Base-by-base conservation (phyloP, 768 basidiomycete species). In the Pulveroboletus sp. region DNA sequence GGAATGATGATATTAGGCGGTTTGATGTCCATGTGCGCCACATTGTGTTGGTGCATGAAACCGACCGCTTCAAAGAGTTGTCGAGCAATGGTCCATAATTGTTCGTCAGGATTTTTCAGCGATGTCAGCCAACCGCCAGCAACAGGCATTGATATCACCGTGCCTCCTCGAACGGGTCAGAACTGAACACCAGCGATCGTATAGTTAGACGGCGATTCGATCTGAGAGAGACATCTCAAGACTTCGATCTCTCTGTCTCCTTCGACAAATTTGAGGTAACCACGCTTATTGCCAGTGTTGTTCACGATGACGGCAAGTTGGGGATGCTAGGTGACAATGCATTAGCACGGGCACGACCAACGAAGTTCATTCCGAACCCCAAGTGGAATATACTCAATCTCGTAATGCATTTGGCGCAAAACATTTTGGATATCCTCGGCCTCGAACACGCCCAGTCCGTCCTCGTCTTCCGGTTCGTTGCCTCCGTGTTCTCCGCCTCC, bases 21-120 rank as follows among this genome's bases (percentile, higher is more conserved):
- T 3, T 62, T 61, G 14, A 61, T 24, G 16, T 62, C 60, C 34
- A 54, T 43, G 43, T 61, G 54, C 0, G 49, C 60, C 1, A 61
- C 36, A 1, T 30, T 17, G 23, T 63, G 42, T n/a, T 50, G 22
- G 26, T 60, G 60, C 60, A 47, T 51, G 45, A 51, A 51, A 3
- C 24, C 20, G 7, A 51, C 40, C 6, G 32, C 50, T 13, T 51
- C 46, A n/a, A 51, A 4, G 10, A 51, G 46, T 23, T 51, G 50
- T 2, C 9, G 11, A 1, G 46, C 34, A 8, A 35, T 27, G 7
- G 49, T 45, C 47, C 51, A 43, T 4, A 51, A 2, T 2, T 43
- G 39, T 29, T 29, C 16, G 16, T 23, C 9, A 1, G 5, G 44
- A 4, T 34, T 20, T 2, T 35, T 1, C 4, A 51, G 13, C 3